phyloP scores from a whole-genome alignment of 108 stramenopile genomes.

The Skeletonema marinoi region DNA sequence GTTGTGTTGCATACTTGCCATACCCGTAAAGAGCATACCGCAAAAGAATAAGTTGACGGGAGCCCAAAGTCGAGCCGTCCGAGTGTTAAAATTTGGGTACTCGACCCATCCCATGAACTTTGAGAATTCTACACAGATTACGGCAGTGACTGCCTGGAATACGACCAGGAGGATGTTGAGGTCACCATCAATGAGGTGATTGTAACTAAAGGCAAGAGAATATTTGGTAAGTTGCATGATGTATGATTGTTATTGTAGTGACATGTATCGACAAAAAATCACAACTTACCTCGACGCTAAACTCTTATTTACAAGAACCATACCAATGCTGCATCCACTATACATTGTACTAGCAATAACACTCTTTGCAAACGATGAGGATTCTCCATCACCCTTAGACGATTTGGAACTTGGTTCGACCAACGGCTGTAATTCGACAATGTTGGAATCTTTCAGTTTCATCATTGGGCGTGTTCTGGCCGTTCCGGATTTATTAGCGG shows the following conservation, averaged over 20 bases:
- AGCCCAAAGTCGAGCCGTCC: constrained; percentile 87
- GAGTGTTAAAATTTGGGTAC: constrained; percentile 75
- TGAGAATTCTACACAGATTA: constrained; percentile 68
- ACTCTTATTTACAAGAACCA: constrained; percentile 97
- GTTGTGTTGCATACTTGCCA: constrained; percentile 84
- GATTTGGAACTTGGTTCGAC: background rate
- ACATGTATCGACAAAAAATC: constrained; percentile 8
- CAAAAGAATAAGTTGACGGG: constrained; percentile 97
- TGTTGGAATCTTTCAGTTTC: constrained; percentile 40
- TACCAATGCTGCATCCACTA: constrained; percentile 90
- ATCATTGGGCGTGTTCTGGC: constrained; percentile 11
- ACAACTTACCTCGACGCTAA: constrained; percentile 80
- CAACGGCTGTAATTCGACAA: constrained; percentile 35
- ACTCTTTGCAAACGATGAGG: constrained; percentile 24
- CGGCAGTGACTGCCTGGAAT: constrained; percentile 87
- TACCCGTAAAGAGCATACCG: constrained; percentile 95
- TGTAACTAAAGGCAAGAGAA: constrained; percentile 57
- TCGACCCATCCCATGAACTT: constrained; percentile 69
- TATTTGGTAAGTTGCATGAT: background rate
- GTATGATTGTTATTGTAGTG: background rate
- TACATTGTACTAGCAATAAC: constrained; percentile 70
- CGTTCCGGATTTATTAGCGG: background rate
- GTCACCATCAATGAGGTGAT: constrained; percentile 73
- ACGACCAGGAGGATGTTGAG: constrained; percentile 85
- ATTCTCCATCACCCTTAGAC: constrained; percentile 3